These are phyloP conservation scores for Orbilia blumenaviensis DNA, from an alignment of 2,329 filamentous ascomycete species.

Conservation along the genomic window DNA sequence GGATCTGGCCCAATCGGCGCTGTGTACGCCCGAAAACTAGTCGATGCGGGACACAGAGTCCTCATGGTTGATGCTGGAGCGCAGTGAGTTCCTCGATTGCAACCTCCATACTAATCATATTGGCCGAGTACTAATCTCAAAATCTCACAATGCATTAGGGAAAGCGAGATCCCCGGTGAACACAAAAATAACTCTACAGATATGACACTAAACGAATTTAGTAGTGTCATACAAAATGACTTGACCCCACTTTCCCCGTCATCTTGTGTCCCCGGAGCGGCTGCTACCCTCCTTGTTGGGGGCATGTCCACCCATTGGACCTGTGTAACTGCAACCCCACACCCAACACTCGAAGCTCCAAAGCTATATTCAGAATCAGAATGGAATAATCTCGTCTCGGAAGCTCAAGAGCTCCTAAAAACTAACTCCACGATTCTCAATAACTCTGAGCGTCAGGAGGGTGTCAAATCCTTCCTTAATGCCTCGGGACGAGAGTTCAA, in stretches of 20 bases:
- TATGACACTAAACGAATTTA: conserved; percentile 25
- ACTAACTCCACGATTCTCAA: conserved; percentile 44
- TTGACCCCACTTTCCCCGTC: conserved; percentile 20
- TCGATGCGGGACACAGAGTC: conserved; percentile 52
- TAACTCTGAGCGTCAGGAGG: conserved; percentile 38
- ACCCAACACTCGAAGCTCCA: conserved; percentile 43
- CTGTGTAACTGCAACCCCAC: conserved; percentile 53
- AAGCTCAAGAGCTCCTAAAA: conserved; percentile 29
- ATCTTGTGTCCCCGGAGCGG: conserved; percentile 31
- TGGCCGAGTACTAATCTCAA: conserved; percentile 25
- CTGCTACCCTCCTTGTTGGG: conserved; percentile 56
- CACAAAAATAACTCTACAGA: conserved; percentile 57
- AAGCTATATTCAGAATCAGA: conserved; percentile 54
- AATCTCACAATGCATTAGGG: conserved; percentile 16
- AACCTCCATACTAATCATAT: neutral
- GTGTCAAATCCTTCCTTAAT: conserved; percentile 33
- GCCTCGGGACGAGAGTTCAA: conserved; percentile 11
- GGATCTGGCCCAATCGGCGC: conserved; percentile 58
- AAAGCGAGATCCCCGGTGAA: conserved; percentile 53
- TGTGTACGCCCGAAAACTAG: conserved; percentile 55
- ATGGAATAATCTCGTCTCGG: conserved; percentile 18
- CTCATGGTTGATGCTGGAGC: conserved; percentile 57
- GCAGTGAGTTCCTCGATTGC: conserved; percentile 54
- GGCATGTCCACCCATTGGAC: conserved; percentile 59
- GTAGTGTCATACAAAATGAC: conserved; percentile 16